phyloP scores from a whole-genome alignment of 352 stramenopile genomes.

The Detonula confervacea region DNA sequence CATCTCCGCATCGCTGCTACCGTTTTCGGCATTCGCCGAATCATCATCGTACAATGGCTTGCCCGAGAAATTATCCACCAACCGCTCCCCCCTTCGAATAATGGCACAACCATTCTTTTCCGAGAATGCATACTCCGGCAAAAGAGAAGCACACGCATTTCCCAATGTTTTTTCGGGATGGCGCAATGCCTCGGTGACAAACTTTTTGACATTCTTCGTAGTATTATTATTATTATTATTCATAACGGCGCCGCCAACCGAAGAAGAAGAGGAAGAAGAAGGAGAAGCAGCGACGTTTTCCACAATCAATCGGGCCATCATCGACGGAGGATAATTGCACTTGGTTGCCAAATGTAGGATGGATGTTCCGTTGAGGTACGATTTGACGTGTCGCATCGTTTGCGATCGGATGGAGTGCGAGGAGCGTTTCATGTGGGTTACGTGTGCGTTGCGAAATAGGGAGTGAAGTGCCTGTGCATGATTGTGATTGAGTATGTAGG shows the following conservation, averaged over 20 bases:
- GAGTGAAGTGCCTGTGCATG: constrained; percentile 62
- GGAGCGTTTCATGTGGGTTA: constrained; percentile 70
- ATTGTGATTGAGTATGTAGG: constrained; percentile 3
- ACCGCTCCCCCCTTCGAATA: background rate
- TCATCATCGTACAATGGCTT: background rate
- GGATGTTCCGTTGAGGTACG: constrained; percentile 60
- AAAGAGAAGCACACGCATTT: constrained; percentile 41
- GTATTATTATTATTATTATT: constrained; percentile 21
- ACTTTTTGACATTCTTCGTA: constrained; percentile 40
- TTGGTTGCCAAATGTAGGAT: constrained; percentile 66
- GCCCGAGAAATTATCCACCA: background rate
- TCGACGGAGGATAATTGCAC: constrained; percentile 66
- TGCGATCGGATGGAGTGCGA: constrained; percentile 47
- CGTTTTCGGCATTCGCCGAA: background rate
- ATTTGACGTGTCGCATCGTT: constrained; percentile 41
- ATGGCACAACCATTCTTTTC: constrained; percentile 35
- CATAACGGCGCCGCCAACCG: too few species aligned
- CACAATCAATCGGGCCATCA: constrained; percentile 71
- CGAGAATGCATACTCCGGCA: constrained; percentile 60
- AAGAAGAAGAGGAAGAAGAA: too few species aligned
- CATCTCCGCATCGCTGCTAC: too few species aligned
- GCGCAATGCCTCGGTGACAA: constrained; percentile 62
- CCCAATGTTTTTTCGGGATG: constrained; percentile 62
- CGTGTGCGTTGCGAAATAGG: constrained; percentile 72
- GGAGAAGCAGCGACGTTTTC: constrained; percentile 51